Conservation (phyloP, 306 rosid genomes). For the Biancaea sappan region DNA sequence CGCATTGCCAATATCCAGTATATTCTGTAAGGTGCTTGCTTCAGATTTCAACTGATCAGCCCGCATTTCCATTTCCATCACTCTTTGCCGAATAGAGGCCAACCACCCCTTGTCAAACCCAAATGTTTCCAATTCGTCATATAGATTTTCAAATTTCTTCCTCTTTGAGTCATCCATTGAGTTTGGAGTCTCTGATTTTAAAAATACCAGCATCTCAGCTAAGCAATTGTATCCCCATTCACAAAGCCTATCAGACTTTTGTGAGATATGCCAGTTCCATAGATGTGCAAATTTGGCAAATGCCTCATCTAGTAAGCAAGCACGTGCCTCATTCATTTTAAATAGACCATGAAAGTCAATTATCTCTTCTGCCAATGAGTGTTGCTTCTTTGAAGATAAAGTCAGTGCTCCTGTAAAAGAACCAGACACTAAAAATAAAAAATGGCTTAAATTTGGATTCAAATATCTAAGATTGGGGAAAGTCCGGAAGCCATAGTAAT, state of each 20-base stretch:
- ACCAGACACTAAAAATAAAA: neutral
- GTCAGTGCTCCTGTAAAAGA: neutral
- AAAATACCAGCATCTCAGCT: neutral
- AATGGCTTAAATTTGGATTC: neutral
- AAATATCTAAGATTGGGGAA: neutral
- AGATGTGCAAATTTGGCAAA: neutral
- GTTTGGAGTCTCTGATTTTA: constrained; percentile 2
- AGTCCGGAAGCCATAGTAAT: neutral
- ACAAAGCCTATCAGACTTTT: neutral
- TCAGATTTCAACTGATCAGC: neutral
- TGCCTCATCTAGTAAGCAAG: neutral
- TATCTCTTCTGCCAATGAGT: neutral
- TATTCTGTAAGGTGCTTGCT: neutral
- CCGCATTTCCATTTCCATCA: neutral
- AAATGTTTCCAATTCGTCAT: neutral
- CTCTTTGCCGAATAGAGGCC: neutral
- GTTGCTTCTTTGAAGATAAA: neutral
- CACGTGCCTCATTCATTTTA: neutral
- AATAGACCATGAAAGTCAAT: neutral
- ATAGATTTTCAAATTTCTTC: neutral
- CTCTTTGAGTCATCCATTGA: neutral
- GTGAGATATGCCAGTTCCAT: neutral
- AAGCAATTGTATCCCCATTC: neutral
- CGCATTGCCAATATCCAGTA: neutral
- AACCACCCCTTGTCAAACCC: constrained; percentile 7